Evolutionary conservation across 2,329 filamentous ascomycete species (phyloP), one percentile per base, ranked within the genome.

Genomic region (Arthrobotrys sinensis): DNA sequence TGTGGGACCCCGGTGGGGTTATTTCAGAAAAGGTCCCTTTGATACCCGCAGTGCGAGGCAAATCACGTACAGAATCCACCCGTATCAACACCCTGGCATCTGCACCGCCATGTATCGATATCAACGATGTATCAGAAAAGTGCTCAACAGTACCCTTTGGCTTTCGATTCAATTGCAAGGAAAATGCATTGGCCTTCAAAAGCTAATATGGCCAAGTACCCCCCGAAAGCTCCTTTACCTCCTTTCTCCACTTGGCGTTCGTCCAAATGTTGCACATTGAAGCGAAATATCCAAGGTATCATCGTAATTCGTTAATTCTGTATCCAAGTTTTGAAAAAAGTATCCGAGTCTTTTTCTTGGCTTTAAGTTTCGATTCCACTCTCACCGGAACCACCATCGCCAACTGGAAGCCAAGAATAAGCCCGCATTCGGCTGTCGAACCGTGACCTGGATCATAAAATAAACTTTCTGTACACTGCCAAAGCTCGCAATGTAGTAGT

Each of bases 351-450:
- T 43, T 43, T 45, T 40, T 19, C 55, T 60, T 60, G 55, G 55
- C 55, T 12, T 45, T 21, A 57, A 21, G 10, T 24, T 21, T 60
- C 36, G 19, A 60, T 60, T 60, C 55, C 55, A 43, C 55, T 60
- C 36, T 43, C 11, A 45, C 16, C 21, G 19, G 34, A 60, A 19
- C 10, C 21, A 43, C 36, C n/a, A 19, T 48, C 45, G 36, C 34
- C 55, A 36, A 60, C 32, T 24, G 36, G 43, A 11, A 43, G 55
- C 55, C 55, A 60, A 43, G 36, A 60, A 43, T 40, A 32, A 43
- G 43, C 60, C 60, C 60, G 60, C 60, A 64, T 64, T 64, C 60
- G 60, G 60, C 14, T 64, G 24, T 19, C 40, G 40, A 64, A 64
- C 60, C 60, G 45, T 48, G 45, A 48, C 60, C 60, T 64, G 14